phyloP scores from a whole-genome alignment of 2,329 filamentous ascomycete genomes.

The Chaetothyriales sp. region DNA sequence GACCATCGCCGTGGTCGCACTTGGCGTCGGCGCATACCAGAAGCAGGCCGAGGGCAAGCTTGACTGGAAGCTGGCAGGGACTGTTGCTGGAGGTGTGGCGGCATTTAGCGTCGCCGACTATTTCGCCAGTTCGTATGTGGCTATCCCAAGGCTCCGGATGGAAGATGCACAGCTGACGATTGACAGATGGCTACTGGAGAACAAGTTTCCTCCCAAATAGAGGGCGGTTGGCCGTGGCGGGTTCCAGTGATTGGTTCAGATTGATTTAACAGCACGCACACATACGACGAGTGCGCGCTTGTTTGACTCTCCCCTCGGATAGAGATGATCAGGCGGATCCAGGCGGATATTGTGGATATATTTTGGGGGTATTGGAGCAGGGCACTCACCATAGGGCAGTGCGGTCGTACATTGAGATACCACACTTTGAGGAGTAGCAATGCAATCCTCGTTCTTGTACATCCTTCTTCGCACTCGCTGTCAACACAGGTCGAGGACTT shows the following conservation, averaged over 20 bases:
- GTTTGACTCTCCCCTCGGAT: background rate
- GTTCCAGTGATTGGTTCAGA: background rate
- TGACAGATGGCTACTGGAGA: slow-evolving; percentile 36
- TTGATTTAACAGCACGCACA: background rate
- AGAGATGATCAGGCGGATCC: background rate
- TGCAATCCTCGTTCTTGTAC: background rate
- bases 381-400: background rate
- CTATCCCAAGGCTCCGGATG: background rate
- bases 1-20: slow-evolving; percentile 27
- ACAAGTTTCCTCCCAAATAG: slow-evolving; percentile 38
- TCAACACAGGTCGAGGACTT: background rate
- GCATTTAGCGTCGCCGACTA: slow-evolving; percentile 34
- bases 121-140: slow-evolving; percentile 36
- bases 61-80: slow-evolving; percentile 33
- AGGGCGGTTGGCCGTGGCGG: background rate
- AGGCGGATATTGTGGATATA: background rate
- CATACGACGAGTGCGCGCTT: background rate
- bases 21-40: slow-evolving; percentile 35
- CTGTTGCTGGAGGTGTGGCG: slow-evolving; percentile 31
- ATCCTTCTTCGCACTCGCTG: background rate
- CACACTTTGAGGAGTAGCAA: background rate
- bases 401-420: background rate
- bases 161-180: slow-evolving; percentile 1
- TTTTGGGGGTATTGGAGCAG: background rate
- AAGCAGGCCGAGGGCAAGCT: slow-evolving; percentile 33